A percentile compares a stretch with the other conserved stretches of the same genome.
Evolutionary conservation across 495 filamentous ascomycete genomes (phyloP).

Genomic region (Penicillium fimorum): DNA sequence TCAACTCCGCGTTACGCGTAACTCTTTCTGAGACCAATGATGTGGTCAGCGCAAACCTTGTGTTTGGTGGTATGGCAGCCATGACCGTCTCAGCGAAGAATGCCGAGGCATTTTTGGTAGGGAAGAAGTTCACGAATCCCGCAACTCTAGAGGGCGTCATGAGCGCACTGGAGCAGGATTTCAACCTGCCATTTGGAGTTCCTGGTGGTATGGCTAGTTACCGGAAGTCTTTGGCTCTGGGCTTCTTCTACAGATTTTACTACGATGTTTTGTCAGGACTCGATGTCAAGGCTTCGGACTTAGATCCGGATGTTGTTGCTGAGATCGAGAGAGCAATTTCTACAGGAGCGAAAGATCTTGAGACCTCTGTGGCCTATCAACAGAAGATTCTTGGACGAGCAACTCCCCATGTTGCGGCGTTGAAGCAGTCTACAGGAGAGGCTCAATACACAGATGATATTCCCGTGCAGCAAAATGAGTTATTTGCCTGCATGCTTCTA

Average conservation of each 20-base stretch:
- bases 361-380: conserved; percentile 50
- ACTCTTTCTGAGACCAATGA: conserved; percentile 60
- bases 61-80: conserved; percentile 91
- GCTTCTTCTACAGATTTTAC: conserved; percentile 89
- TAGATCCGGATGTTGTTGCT: conserved; percentile 53
- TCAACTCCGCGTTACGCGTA: conserved; percentile 78
- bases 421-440: conserved; percentile 92
- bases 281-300: conserved; percentile 37
- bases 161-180: conserved; percentile 82
- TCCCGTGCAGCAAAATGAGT: conserved; percentile 79
- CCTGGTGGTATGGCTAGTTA: conserved; percentile 97
- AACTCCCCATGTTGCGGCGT: conserved; percentile 80
- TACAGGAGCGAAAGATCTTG: conserved; percentile 47
- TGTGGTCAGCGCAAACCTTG: conserved; percentile 69
- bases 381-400: conserved; percentile 79
- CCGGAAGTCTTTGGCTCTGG: conserved; percentile 81
- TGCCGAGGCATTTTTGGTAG: conserved; percentile 65
- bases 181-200: conserved; percentile 79
- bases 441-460: conserved; percentile 98
- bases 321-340: conserved; percentile 64
- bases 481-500: conserved; percentile 83
- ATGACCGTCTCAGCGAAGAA: conserved; percentile 80
- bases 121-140: conserved; percentile 76
- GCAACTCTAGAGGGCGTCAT: conserved; percentile 83
- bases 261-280: conserved; percentile 62